Conservation (phyloP, 2,329 filamentous ascomycete species). For the Fusarium sp. region DNA sequence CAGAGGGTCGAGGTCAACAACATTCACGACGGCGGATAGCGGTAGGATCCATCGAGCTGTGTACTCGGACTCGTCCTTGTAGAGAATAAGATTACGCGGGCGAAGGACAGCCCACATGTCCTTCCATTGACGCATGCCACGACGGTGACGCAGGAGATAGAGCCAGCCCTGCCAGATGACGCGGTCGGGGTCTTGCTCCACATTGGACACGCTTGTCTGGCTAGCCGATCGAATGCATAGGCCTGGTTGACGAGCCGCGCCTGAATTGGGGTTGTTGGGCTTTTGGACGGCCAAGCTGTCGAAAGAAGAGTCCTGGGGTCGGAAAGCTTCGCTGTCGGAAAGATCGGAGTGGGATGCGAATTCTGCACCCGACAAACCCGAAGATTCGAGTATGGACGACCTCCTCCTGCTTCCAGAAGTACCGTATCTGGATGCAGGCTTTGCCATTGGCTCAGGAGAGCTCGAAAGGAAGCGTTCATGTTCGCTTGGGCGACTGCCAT, state of each 20-base stretch:
- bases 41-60: slow-evolving; percentile 83
- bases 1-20: slow-evolving; percentile 89
- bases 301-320: slow-evolving; percentile 60
- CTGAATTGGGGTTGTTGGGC: slow-evolving; percentile 36
- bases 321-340: slow-evolving; percentile 72
- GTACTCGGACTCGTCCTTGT: slow-evolving; percentile 94
- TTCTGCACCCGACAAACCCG: slow-evolving; percentile 69
- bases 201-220: slow-evolving; percentile 64
- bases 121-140: slow-evolving; percentile 92
- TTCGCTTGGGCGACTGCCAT: slow-evolving; percentile 43
- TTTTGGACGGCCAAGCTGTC: slow-evolving; percentile 59
- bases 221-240: slow-evolving; percentile 64
- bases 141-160: slow-evolving; percentile 81
- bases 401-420: slow-evolving; percentile 56
- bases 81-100: slow-evolving; percentile 83
- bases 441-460: slow-evolving; percentile 65
- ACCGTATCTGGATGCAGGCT: slow-evolving; percentile 49
- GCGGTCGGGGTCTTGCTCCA: slow-evolving; percentile 77
- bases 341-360: slow-evolving; percentile 86
- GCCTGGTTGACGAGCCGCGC: slow-evolving; percentile 45
- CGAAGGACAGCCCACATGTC: slow-evolving; percentile 92
- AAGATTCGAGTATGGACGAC: slow-evolving; percentile 72
- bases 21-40: slow-evolving; percentile 82
- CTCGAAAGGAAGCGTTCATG: slow-evolving; percentile 62
- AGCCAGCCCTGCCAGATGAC: slow-evolving; percentile 96